Percentiles rank a stretch among this genome's conserved stretches.
These are phyloP conservation scores for Neurospora cerealis DNA, from an alignment of 495 filamentous ascomycete genomes.

Conservation along the genomic window DNA sequence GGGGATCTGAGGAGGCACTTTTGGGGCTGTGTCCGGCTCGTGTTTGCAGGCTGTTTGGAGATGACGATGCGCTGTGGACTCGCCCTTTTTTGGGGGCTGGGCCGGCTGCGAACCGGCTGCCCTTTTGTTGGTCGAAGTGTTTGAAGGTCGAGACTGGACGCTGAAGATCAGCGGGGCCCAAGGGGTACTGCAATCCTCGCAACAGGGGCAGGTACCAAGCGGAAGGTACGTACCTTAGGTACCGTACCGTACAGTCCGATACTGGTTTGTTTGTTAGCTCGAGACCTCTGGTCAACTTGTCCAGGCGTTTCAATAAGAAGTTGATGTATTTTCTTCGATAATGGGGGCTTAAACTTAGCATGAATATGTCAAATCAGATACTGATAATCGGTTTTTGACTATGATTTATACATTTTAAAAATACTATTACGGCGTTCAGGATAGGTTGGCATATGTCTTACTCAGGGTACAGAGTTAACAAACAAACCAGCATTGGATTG, in stretches of 20 bases:
- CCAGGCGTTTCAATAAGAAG: too few species aligned
- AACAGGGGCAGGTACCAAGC: background rate
- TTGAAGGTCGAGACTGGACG: background rate
- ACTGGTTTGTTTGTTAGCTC: too few species aligned
- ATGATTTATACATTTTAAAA: too few species aligned
- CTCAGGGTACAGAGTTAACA: too few species aligned
- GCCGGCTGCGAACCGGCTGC: background rate
- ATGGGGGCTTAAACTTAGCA: too few species aligned
- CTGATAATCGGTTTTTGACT: too few species aligned
- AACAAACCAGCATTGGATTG: background rate
- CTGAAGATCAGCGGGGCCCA: background rate
- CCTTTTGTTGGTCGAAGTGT: background rate
- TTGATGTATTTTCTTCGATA: too few species aligned
- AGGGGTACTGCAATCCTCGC: background rate
- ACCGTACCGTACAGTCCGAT: background rate
- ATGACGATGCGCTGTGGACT: background rate
- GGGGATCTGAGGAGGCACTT: background rate
- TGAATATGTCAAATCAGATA: too few species aligned
- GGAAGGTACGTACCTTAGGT: background rate
- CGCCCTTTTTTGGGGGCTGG: background rate
- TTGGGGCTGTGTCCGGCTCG: background rate
- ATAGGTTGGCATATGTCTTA: too few species aligned
- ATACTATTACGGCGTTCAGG: too few species aligned
- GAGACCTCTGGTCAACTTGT: too few species aligned
- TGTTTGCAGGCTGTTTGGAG: background rate